phyloP scores from a whole-genome alignment of 179 eudicot genomes.

The Silene noctiflora region DNA sequence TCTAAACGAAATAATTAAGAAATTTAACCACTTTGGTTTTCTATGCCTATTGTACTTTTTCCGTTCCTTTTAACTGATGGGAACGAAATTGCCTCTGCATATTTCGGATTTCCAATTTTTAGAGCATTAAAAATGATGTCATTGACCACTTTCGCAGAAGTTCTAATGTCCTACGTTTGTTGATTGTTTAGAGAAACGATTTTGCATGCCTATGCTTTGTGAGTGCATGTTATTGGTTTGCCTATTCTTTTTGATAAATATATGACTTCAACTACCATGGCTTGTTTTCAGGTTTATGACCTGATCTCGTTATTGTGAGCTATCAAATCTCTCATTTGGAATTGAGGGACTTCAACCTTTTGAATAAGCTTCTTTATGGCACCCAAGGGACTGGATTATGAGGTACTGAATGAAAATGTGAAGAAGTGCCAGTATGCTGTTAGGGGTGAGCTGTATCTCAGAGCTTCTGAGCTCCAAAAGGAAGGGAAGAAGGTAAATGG shows the following conservation, averaged over 20 bases:
- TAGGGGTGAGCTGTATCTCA: slow-evolving; percentile 96
- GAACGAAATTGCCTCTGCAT: neutral
- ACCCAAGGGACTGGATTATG: slow-evolving; percentile 69
- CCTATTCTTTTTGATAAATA: neutral
- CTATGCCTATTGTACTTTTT: slow-evolving; percentile 9
- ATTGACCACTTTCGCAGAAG: neutral
- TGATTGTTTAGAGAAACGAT: neutral
- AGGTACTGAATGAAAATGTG: slow-evolving; percentile 82
- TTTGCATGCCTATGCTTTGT: neutral
- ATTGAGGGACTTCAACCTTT: slow-evolving; percentile 21
- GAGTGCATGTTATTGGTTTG: neutral
- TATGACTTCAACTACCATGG: neutral
- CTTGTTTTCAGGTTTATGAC: slow-evolving; percentile 25
- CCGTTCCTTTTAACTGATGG: neutral
- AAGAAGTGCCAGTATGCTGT: slow-evolving; percentile 96
- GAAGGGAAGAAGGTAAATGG: slow-evolving; percentile 86
- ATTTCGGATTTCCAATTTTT: neutral
- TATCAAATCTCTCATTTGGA: slow-evolving; percentile 14
- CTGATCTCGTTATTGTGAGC: slow-evolving; percentile 19
- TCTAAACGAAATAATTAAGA: neutral
- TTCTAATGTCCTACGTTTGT: neutral
- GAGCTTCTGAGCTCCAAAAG: slow-evolving; percentile 97
- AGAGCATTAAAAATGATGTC: neutral
- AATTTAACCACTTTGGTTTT: neutral
- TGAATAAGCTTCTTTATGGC: slow-evolving; percentile 37